Evolutionary conservation across 2,329 filamentous ascomycete genomes (phyloP), one percentile per base, ranked within the genome.

Genomic region (Fusarium sp.): DNA sequence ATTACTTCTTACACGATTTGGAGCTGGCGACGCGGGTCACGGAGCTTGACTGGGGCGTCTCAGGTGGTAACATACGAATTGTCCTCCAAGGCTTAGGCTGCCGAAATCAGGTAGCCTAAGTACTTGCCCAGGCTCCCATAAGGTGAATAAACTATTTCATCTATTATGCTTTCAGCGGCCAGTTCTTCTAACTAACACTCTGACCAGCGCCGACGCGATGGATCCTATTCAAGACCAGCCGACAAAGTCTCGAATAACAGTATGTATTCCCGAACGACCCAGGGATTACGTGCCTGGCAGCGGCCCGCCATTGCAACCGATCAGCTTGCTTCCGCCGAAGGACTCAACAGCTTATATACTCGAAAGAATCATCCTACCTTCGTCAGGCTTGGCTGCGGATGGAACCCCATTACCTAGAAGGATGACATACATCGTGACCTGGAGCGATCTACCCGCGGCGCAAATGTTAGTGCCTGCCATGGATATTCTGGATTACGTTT

Each of bases 321-420:
- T 88, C 18, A 75, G 80, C n/a, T 76, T 89, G 9, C 75, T 83
- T 4, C 86, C 84, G 5, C 75, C 79, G 2, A 77, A 82, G 73
- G 84, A 89, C 69, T 82, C 83, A 44, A 84, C 84, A 11, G 87
- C 85, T n/a, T 87, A 84, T 71, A 90, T 91, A 43, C 75, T 85
- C 65, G 84, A 85, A 49, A 84, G 85, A 69, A 80, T 86, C 31
- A 77, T 88, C 10, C 78, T 86, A 1, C 81, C 84, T 41, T 79
- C 74, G 49, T 76, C 70, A 3, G 72, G 75, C 14, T 45, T 67
- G 31, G 77, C 76, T 30, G 73, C 71, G 2, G 77, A 82, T 53
- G 80, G 82, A 11, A 75, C 74, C 21, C 77, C 77, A 6, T 65
- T 80, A 1, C 79, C 80, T 12, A 81, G 84, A 46, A 79, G 84